Percentiles rank a stretch among this genome's conserved stretches.
Conservation (phyloP, 805 yeast species). For the Candida anglica region DNA sequence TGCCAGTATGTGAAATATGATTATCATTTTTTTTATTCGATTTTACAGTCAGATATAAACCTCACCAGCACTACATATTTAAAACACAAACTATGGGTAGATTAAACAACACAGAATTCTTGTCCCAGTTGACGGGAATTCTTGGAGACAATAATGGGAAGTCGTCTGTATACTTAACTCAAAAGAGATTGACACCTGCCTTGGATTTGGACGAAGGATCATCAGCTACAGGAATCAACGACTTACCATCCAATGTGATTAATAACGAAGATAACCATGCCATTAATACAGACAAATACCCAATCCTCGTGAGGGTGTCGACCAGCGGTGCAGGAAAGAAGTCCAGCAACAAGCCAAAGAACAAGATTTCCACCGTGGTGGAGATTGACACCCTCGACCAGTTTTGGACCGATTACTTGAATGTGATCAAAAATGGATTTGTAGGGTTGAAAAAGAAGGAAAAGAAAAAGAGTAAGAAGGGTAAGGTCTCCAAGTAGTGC, state of each 20-base stretch:
- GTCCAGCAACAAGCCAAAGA: constrained; percentile 25
- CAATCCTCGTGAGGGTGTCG: constrained; percentile 66
- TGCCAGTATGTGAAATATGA: too few relatives aligned
- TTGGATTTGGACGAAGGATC: constrained; percentile 18
- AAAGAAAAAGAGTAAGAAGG: constrained; percentile 65
- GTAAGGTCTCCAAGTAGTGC: constrained; percentile 26
- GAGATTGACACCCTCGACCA: constrained; percentile 53
- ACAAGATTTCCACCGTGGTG: constrained; percentile 73
- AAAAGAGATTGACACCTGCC: constrained; percentile 43
- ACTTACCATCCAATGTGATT: constrained; percentile 33
- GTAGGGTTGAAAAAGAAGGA: constrained; percentile 78
- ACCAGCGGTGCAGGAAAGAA: constrained; percentile 39
- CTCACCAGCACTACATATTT: not conserved
- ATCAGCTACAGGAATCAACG: constrained; percentile 11
- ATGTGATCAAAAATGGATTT: constrained; percentile 65
- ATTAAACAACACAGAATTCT: constrained; percentile 28
- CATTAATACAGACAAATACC: constrained; percentile 39
- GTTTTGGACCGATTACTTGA: constrained; percentile 77
- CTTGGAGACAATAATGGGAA: constrained; percentile 30
- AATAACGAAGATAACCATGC: constrained; percentile 10
- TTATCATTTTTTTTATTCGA: too few relatives aligned
- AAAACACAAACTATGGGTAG: constrained; percentile 19
- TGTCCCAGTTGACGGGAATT: constrained; percentile 18
- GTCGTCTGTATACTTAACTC: constrained; percentile 57
- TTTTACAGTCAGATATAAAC: too few relatives aligned